phyloP scores from a whole-genome alignment of 192 early-diverging fungal species.

The Rhizophagus prolifer region DNA sequence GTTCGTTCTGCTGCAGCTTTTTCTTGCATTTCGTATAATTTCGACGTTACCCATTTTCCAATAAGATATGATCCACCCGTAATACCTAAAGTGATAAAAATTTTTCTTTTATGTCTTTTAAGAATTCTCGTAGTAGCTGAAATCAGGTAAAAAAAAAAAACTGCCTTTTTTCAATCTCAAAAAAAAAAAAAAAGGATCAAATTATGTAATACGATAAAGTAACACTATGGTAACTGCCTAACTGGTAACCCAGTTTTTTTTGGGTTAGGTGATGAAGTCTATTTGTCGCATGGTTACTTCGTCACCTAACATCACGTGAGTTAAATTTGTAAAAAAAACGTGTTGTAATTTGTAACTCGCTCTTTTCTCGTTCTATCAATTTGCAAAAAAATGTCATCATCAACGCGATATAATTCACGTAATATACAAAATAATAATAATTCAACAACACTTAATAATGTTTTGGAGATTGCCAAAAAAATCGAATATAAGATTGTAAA shows the following conservation, averaged over 20 bases:
- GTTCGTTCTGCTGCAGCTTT: conserved; percentile 59
- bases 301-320: too few species aligned
- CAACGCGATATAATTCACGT: not conserved
- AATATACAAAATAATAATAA: not conserved
- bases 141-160: not conserved
- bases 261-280: too few species aligned
- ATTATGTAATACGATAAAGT: too few species aligned
- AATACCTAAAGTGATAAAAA: conserved; percentile 64
- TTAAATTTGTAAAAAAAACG: too few species aligned
- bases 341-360: too few species aligned
- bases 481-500: conserved; percentile 4
- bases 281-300: too few species aligned
- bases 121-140: conserved; percentile 38
- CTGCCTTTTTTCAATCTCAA: not conserved
- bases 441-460: not conserved
- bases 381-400: not conserved
- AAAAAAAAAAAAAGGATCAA: not conserved
- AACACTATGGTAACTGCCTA: too few species aligned
- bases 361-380: too few species aligned
- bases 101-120: conserved; percentile 64
- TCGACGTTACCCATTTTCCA: conserved; percentile 70
- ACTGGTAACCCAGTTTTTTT: too few species aligned
- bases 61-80: conserved; percentile 72
- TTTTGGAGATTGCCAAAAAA: conserved; percentile 5
- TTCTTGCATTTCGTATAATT: conserved; percentile 73